Base-by-base conservation (phyloP, 1,284 basidiomycete species). In the Leccinum insolens region DNA sequence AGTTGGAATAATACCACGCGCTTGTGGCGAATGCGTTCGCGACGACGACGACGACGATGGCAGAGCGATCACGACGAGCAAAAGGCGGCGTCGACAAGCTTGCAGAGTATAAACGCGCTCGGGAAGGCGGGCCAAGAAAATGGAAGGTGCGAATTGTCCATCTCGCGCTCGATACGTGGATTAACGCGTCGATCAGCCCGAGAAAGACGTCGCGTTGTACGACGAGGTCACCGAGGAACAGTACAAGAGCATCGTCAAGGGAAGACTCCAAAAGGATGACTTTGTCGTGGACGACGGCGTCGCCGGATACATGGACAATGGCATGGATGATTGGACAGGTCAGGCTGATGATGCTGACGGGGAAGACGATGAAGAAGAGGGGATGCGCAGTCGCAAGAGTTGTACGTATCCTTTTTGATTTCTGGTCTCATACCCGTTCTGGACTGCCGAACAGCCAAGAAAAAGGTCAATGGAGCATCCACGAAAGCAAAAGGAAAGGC, bases 251-350 rank as follows among this genome's bases (percentile, higher is more conserved):
- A 93, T 99, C 69, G 95, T 99, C 4, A 89, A 89, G 65, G 90
- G 90, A 2, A 86, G 98, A 20, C 84, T 98, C n/a, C 92, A 94
- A 71, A 84, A 87, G 73, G 95, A 98, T 75, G 97, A 99, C 80
- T 99, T 99, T 71, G 95, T 98, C 31, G 90, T 94, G 61, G 96
- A 99, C 75, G 98, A 99, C 81, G 96, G 96, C 64, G 88, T 93
- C 1, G 88, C 86, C 22, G 98, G 95, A 12, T 99, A 99, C 77
- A 91, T 94, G 75, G 98, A 99, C 80, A 94, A 98, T 75, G 98
- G 98, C 5, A 90, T 95, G 86, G 96, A 99, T 71, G 96, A 97
- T 74, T 98, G 95, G 91, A 86, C 84, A 25, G 86, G 86, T 55
- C 84, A 82, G 15, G 80, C 22, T 28, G 55, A 82, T 31, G 82